phyloP scores from a whole-genome alignment of 129 eudicot species.

The Flaveria linearis region DNA sequence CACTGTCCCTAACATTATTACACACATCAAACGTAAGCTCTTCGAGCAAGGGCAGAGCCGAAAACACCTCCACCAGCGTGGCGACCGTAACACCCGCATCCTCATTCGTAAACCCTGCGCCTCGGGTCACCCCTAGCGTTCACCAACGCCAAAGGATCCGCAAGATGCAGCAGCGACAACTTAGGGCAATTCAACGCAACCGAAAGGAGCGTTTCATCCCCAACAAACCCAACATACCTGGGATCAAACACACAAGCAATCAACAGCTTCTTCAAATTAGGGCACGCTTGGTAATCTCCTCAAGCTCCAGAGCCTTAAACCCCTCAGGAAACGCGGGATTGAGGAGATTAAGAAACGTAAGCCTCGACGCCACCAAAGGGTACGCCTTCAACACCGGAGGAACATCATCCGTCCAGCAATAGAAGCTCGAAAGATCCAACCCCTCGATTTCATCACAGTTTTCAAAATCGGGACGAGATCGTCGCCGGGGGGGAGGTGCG shows the following conservation, averaged over 20 bases:
- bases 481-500: slow-evolving; percentile 36
- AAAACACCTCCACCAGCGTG: slow-evolving; percentile 60
- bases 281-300: slow-evolving; percentile 55
- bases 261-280: slow-evolving; percentile 50
- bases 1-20: slow-evolving; percentile 65
- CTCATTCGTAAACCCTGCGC: slow-evolving; percentile 39
- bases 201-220: slow-evolving; percentile 53
- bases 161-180: slow-evolving; percentile 56
- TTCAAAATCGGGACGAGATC: slow-evolving; percentile 52
- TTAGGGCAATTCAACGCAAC: slow-evolving; percentile 58
- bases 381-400: slow-evolving; percentile 43
- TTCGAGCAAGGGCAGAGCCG: slow-evolving; percentile 71
- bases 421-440: slow-evolving; percentile 64
- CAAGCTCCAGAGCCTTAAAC: slow-evolving; percentile 62
- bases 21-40: slow-evolving; percentile 69
- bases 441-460: slow-evolving; percentile 9
- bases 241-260: slow-evolving; percentile 82
- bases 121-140: slow-evolving; percentile 40
- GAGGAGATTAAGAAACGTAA: slow-evolving; percentile 52
- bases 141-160: slow-evolving; percentile 56
- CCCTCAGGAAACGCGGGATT: slow-evolving; percentile 83
- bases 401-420: slow-evolving; percentile 91
- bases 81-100: slow-evolving; percentile 55
- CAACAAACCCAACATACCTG: slow-evolving; percentile 66
- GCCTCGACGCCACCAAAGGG: slow-evolving; percentile 31